A percentile compares a stretch with the other conserved stretches of the same genome.
These are phyloP conservation scores for Aspergillus neoniger DNA, from an alignment of 2,329 filamentous ascomycete genomes.

Conservation along the genomic window DNA sequence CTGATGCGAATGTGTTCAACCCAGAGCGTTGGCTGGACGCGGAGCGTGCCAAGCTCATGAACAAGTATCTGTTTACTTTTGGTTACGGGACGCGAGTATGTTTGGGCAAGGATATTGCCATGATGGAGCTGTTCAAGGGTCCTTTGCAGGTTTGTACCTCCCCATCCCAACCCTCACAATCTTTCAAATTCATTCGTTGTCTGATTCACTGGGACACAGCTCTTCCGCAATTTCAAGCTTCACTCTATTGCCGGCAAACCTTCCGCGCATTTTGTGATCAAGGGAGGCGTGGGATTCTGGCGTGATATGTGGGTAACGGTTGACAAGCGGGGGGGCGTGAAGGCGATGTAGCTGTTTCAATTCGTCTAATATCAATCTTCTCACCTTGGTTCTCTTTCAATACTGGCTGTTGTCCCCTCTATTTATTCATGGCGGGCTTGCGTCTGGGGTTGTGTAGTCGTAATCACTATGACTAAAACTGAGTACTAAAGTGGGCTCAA, in stretches of 20 bases:
- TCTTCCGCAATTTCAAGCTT: conserved; percentile 33
- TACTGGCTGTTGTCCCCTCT: no score
- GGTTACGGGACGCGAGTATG: conserved; percentile 54
- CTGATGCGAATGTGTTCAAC: conserved; percentile 42
- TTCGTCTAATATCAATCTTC: no score
- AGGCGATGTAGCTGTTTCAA: conserved; percentile 7
- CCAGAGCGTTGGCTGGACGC: conserved; percentile 46
- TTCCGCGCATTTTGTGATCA: conserved; percentile 30
- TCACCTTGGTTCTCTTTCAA: no score
- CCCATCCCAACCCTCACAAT: not conserved
- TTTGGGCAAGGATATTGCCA: conserved; percentile 53
- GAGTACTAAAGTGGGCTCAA: no score
- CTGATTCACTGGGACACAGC: conserved; percentile 17
- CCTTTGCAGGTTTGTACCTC: conserved; percentile 31
- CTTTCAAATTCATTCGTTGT: no score
- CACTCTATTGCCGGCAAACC: conserved; percentile 28
- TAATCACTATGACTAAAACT: no score
- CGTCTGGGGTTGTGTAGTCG: no score
- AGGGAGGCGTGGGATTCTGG: conserved; percentile 39
- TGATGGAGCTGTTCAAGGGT: conserved; percentile 56
- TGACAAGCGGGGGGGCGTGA: conserved; percentile 26
- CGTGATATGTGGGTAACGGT: conserved; percentile 36
- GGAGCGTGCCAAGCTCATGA: conserved; percentile 45
- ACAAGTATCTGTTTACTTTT: conserved; percentile 54
- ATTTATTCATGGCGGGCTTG: no score